Percentiles rank a stretch among this genome's conserved stretches.
Evolutionary conservation across 805 yeast genomes (phyloP).

Genomic region (Lipomyces lipofer): DNA sequence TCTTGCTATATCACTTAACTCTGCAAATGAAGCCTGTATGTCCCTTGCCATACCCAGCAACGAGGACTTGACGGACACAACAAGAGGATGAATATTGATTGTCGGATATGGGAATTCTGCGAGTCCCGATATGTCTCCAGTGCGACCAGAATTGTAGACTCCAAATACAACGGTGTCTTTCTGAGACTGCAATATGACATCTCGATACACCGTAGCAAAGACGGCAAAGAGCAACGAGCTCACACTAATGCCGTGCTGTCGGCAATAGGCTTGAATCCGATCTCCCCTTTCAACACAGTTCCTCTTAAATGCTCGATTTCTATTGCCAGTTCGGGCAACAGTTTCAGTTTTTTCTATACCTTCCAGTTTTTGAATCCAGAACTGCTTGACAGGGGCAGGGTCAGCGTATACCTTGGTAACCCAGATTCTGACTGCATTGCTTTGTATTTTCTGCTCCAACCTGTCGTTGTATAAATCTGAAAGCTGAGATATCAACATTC

Average conservation of each 20-base stretch:
- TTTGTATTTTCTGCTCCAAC: background rate
- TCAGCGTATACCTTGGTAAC: too few species aligned
- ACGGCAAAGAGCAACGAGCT: conserved; percentile 22
- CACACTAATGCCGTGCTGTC: background rate
- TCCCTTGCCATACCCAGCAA: conserved; percentile 11
- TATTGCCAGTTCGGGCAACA: background rate
- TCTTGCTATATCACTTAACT: conserved; percentile 9
- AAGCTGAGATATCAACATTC: conserved; percentile 9
- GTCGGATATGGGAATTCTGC: conserved; percentile 25
- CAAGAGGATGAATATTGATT: conserved; percentile 31
- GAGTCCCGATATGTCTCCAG: conserved; percentile 10
- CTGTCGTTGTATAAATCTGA: conserved; percentile 8
- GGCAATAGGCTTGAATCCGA: background rate
- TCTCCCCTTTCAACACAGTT: background rate
- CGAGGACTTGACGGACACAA: background rate
- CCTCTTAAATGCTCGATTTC: background rate
- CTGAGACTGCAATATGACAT: background rate
- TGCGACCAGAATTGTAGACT: conserved; percentile 32
- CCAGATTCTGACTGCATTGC: too few species aligned
- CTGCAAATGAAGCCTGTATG: conserved; percentile 15
- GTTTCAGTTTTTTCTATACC: background rate
- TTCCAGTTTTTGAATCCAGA: conserved; percentile 2
- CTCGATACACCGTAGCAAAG: conserved; percentile 8
- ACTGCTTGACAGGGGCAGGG: background rate
- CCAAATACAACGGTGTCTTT: conserved; percentile 21